Evolutionary conservation across 2,329 filamentous ascomycete genomes (phyloP).

Genomic region (Septoria linicola): DNA sequence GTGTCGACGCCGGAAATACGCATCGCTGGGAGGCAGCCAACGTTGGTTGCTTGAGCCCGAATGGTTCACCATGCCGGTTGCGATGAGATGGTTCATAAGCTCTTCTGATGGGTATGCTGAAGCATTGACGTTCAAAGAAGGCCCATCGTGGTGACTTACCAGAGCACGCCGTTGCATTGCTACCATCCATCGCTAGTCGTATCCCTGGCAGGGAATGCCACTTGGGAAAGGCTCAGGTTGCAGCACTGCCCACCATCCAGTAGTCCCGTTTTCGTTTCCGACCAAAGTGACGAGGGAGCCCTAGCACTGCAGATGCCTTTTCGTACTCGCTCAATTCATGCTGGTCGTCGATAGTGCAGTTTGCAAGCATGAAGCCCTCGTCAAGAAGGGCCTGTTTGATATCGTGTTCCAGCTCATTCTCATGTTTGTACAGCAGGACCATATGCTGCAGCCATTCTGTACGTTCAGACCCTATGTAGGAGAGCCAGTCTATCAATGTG

Average conservation of each 20-base stretch:
- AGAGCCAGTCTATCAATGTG: conserved; percentile 30
- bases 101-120: background rate
- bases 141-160: conserved; percentile 2
- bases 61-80: too few species aligned
- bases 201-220: background rate
- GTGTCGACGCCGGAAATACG: background rate
- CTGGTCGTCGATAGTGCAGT: conserved; percentile 19
- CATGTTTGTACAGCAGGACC: conserved; percentile 29
- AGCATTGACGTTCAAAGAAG: conserved; percentile 1
- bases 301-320: conserved; percentile 26
- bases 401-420: conserved; percentile 27
- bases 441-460: conserved; percentile 28
- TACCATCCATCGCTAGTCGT: background rate
- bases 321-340: conserved; percentile 30
- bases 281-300: conserved; percentile 32
- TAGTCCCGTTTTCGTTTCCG: conserved; percentile 23
- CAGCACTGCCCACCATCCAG: conserved; percentile 17
- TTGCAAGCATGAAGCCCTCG: conserved; percentile 21
- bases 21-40: too few species aligned
- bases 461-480: conserved; percentile 21
- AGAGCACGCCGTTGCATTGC: background rate
- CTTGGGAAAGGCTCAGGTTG: conserved; percentile 4
- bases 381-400: conserved; percentile 23
- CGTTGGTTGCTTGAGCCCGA: too few species aligned
- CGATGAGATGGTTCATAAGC: too few species aligned